These are phyloP conservation scores for Auxenochlorella pyrenoidosa DNA, from an alignment of 139 green algal species.

Conservation along the genomic window DNA sequence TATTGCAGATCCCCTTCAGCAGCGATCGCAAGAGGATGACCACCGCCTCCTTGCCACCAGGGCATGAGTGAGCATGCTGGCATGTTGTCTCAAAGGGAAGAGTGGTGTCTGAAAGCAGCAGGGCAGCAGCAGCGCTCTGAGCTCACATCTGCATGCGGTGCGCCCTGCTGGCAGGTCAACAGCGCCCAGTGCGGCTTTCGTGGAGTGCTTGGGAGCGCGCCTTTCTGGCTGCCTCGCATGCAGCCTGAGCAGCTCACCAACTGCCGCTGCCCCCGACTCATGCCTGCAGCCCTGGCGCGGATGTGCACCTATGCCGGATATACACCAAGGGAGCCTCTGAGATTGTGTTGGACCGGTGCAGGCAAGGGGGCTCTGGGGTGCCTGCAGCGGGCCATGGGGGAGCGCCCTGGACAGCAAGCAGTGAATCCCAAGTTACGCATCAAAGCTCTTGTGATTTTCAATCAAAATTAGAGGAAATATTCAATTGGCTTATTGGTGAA, in stretches of 20 bases:
- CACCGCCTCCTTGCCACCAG: conserved; percentile 39
- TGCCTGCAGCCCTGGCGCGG: background rate
- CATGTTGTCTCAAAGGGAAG: too few relatives aligned
- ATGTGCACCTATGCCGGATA: conserved; percentile 41
- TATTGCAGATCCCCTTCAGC: conserved; percentile 73
- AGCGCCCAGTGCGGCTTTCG: background rate
- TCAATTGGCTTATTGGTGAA: too few relatives aligned
- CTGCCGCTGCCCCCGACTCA: background rate
- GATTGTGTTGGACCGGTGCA: conserved; percentile 86
- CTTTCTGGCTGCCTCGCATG: background rate
- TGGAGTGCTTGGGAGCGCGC: background rate
- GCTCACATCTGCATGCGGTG: background rate
- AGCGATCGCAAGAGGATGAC: conserved; percentile 90
- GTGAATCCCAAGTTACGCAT: too few relatives aligned
- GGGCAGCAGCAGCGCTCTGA: too few relatives aligned
- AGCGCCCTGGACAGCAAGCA: too few relatives aligned
- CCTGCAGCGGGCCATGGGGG: too few relatives aligned
- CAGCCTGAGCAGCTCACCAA: background rate
- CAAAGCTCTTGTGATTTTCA: too few relatives aligned
- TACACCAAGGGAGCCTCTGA: conserved; percentile 93
- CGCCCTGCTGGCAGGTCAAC: background rate
- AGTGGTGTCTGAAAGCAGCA: too few relatives aligned
- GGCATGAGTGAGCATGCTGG: background rate
- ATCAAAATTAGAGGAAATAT: too few relatives aligned
- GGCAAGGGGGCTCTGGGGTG: background rate